Base-by-base conservation (phyloP, 176 grass and related monocot species). In the Oryza nivara region DNA sequence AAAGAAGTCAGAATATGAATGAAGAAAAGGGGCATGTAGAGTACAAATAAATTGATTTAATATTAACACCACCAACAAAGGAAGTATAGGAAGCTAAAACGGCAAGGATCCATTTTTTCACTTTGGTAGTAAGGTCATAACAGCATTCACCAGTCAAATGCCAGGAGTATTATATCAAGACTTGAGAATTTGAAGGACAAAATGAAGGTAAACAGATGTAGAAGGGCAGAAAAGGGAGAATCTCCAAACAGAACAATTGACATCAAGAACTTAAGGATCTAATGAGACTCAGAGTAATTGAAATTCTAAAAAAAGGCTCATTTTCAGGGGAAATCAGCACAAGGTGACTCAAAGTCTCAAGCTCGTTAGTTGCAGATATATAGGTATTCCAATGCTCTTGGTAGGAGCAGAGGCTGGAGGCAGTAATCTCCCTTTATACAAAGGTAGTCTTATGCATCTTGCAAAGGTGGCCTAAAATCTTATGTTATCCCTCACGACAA, bases 151-250 rank as follows among this genome's bases (percentile, higher is more conserved):
- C 49, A 70, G 10, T 52, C 40, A 36, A 89, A 32, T 40, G 69
- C 8, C 41, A 84, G 66, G 17, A 75, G 30, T 16, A 76, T 64
- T 12, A 41, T 16, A 15, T 58, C 4, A 28, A 46, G 56, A 65
- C 51, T 41, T 23, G 0, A 83, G 23, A 70, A 40, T 41, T 41
- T 40, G 38, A 77, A 40, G 47, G 40, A 61, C 26, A 44, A 6
- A 70, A 82, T 5, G 2, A 80, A 81, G 51, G 40, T 28, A 70
- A 60, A 58, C 20, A 75, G 26, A 70, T 75, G 41, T 49, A 74
- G 38, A 75, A 63, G 20, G 22, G 20, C 70, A 26, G 14, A 60
- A 66, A 11, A 68, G 11, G 60, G 11, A 56, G 14, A 69, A 69
- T 45, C 25, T 35, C 8, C 0, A 67, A 73, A 43, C 23, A 79